phyloP scores from a whole-genome alignment of 768 basidiomycete genomes.

The Pilatotrama ljubarskyi region DNA sequence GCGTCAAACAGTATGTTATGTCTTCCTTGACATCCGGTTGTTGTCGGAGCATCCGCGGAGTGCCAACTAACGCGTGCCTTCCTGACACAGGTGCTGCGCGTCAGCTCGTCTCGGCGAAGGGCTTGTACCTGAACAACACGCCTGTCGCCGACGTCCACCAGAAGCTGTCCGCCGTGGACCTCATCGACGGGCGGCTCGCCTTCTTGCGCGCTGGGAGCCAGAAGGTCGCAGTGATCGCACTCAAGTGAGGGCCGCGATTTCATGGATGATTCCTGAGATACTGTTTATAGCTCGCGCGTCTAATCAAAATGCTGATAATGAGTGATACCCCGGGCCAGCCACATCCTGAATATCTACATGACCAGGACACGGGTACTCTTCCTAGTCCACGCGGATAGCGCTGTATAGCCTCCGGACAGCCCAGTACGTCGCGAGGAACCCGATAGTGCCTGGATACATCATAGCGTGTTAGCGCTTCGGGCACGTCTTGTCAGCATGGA shows the following conservation, averaged over 20 bases:
- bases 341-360: not conserved
- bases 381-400: conserved; percentile 73
- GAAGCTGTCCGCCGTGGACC: conserved; percentile 42
- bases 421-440: conserved; percentile 90
- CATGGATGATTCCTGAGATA: not conserved
- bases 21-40: no score
- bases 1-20: conserved; percentile 60
- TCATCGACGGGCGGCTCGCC: conserved; percentile 62
- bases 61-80: not conserved
- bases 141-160: conserved; percentile 52
- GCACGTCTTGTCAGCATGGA: not conserved
- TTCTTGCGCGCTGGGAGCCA: conserved; percentile 78
- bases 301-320: conserved; percentile 1
- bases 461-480: not conserved
- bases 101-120: conserved; percentile 60
- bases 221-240: conserved; percentile 57
- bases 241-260: conserved; percentile 19
- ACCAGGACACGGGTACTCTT: not conserved
- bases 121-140: conserved; percentile 71
- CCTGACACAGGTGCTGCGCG: conserved; percentile 60
- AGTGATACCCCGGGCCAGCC: not conserved
- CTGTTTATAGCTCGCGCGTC: not conserved
- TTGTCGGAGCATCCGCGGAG: not conserved
- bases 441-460: conserved; percentile 69
- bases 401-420: conserved; percentile 83